Conservation (phyloP, 2,329 filamentous ascomycete genomes). For the Exserohilum turcica region DNA sequence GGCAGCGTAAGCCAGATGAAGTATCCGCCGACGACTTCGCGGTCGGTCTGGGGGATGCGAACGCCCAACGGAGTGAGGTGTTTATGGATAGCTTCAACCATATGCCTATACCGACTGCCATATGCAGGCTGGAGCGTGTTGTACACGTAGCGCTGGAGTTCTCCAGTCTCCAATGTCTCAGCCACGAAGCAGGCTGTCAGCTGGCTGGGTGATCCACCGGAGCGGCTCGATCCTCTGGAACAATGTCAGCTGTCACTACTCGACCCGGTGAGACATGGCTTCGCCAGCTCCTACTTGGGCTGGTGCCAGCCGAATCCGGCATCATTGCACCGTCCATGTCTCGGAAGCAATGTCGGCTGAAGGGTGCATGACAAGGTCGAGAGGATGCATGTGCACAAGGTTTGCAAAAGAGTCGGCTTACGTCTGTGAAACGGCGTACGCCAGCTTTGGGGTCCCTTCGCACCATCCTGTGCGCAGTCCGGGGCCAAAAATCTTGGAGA, state of each 20-base stretch:
- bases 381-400: not conserved
- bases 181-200: constrained; percentile 63
- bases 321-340: not conserved
- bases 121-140: constrained; percentile 62
- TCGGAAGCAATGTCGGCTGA: not conserved
- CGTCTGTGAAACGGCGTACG: constrained; percentile 64
- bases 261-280: constrained; percentile 9
- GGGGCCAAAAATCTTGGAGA: constrained; percentile 84
- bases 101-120: constrained; percentile 56
- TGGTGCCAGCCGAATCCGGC: not conserved
- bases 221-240: constrained; percentile 60
- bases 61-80: constrained; percentile 69
- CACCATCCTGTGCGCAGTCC: constrained; percentile 88
- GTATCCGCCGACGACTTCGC: constrained; percentile 73
- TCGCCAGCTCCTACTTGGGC: constrained; percentile 5
- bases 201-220: constrained; percentile 65
- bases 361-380: constrained; percentile 1
- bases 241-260: constrained; percentile 26
- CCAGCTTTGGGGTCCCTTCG: constrained; percentile 69
- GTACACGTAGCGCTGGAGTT: constrained; percentile 60
- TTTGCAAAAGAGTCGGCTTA: constrained; percentile 44
- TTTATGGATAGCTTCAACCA: constrained; percentile 64
- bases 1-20: constrained; percentile 81
- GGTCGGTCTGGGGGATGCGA: constrained; percentile 50
- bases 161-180: constrained; percentile 58